Evolutionary conservation across 805 yeast species (phyloP), one percentile per base, ranked within the genome.

Genomic region (Saccharomycopsis malanga): DNA sequence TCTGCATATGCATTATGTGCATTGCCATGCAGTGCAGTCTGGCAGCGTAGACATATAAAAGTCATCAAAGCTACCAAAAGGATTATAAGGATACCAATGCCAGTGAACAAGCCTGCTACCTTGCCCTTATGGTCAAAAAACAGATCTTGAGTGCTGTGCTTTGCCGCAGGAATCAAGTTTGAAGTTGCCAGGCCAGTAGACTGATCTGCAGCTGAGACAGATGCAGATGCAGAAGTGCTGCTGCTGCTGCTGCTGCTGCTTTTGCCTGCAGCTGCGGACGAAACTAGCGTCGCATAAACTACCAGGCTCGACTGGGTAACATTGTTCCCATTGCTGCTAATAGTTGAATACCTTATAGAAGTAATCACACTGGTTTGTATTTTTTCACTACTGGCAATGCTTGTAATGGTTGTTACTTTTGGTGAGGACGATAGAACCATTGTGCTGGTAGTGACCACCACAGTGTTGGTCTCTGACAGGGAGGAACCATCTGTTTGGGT

Each of bases 71-170:
- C 44, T 4, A 41, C 9, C 15, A 41, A 4, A 6, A 41, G 10
- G 21, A 41, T 17, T 4, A 41, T 14, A 9, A n/a, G 15, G 37
- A 24, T 25, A 3, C 38, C 46, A 14, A 45, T 22, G 2, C 48
- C 48, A 15, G 46, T 39, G 24, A 45, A 40, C 4, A 45, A 29
- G 1, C 48, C 48, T 4, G 38, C 44, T 9, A 45, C 46, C 23
- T 45, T 40, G 12, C 35, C 44, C 24, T 12, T 15, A 24, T 29
- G 15, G 38, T 29, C 24, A 25, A 37, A 27, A 29, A 44, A 39
- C n/a, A 22, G 10, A n/a, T n/a, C 36, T 5, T 9, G 12, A 32
- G 9, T n/a, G 12, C 30, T 12, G 12, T 9, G 12, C 7, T 18
- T 7, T 6, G 17, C 17, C 7, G 6, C 18, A 10, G 43, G 39